A percentile compares a stretch with the other conserved stretches of the same genome.
These are phyloP conservation scores for Curvularia sp. DNA, from an alignment of 2,329 filamentous ascomycete species.

Conservation along the genomic window DNA sequence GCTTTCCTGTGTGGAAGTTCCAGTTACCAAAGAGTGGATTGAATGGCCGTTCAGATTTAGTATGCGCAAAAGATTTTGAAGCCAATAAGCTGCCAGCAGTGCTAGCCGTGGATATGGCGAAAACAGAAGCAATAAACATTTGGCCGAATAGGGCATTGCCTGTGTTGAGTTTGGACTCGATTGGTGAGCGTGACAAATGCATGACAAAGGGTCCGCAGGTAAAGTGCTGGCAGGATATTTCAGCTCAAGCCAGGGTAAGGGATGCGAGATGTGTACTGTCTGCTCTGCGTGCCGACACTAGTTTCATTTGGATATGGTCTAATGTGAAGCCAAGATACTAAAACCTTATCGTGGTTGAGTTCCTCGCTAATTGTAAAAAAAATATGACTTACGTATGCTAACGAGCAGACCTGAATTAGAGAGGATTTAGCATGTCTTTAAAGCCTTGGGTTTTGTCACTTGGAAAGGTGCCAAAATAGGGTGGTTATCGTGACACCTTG, in stretches of 20 bases:
- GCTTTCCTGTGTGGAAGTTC: background rate
- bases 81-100: background rate
- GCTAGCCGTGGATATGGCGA: background rate
- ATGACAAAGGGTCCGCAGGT: background rate
- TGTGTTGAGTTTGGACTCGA: background rate
- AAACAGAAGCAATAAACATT: background rate
- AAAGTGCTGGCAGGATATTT: background rate
- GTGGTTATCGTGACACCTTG: background rate
- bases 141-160: background rate
- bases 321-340: background rate
- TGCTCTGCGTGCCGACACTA: background rate
- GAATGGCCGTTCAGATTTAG: background rate
- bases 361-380: background rate
- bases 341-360: background rate
- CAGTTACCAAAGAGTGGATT: background rate
- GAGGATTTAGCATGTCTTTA: background rate
- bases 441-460: background rate
- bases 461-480: background rate
- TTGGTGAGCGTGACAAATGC: constrained; percentile 1
- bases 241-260: background rate
- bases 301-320: background rate
- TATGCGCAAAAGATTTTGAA: background rate
- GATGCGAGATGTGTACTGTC: background rate
- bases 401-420: background rate
- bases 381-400: background rate